Evolutionary conservation across 345 rosid species (phyloP).

Genomic region (Moricandia arvensis): DNA sequence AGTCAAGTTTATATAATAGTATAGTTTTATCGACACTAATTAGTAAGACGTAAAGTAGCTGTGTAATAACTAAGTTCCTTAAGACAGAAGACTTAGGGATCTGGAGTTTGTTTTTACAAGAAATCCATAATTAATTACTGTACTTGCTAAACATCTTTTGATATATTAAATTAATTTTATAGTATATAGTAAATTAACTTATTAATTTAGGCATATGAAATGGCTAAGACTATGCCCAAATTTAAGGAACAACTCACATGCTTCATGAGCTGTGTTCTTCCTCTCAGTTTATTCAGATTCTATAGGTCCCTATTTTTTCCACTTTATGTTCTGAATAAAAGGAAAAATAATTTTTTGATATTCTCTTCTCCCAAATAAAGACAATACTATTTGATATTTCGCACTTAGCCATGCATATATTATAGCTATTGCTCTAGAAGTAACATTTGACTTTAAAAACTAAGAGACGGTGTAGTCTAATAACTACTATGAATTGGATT

Average conservation of each 20-base stretch:
- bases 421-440: neutral
- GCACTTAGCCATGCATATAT: neutral
- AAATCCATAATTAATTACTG: slow-evolving; percentile 32
- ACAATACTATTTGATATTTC: neutral
- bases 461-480: neutral
- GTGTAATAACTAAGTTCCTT: slow-evolving; percentile 36
- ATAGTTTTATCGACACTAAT: neutral
- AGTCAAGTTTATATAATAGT: neutral
- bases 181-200: slow-evolving; percentile 5
- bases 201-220: slow-evolving; percentile 26
- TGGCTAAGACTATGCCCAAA: slow-evolving; percentile 27
- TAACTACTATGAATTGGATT: neutral
- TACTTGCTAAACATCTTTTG: slow-evolving; percentile 23
- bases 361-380: neutral
- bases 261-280: slow-evolving; percentile 36
- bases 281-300: slow-evolving; percentile 24
- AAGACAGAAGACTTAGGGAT: slow-evolving; percentile 37
- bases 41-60: slow-evolving; percentile 27
- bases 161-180: no score
- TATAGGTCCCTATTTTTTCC: neutral
- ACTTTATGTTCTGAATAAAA: neutral
- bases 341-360: neutral
- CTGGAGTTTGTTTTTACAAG: slow-evolving; percentile 32
- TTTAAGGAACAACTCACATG: slow-evolving; percentile 37
- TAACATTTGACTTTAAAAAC: neutral